Evolutionary conservation across 768 basidiomycete species (phyloP), one percentile per base, ranked within the genome.

Genomic region (Boletus tylopilopsis): DNA sequence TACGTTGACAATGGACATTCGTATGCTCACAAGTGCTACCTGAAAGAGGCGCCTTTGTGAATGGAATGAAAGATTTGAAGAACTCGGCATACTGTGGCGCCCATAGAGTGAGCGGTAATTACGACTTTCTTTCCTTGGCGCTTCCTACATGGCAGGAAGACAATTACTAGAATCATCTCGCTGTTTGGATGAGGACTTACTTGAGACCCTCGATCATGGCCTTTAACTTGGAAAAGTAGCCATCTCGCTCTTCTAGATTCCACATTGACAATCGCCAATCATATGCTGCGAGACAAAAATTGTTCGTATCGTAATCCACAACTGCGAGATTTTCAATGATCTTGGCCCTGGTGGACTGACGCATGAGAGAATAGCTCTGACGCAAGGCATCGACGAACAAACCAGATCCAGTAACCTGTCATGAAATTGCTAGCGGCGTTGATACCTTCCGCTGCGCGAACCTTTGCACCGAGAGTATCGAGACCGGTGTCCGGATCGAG

Each of bases 341-440:
- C 67, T 94, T 94, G 1, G 87, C 84, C 88, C 88, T 88, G 18
- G 22, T 22, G 3, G 3, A 21, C 30, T 21, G 38, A 36, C 16
- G 3, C 16, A 39, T 46, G 24, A 50, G 32, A n/a, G 23, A 21
- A 27, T 21, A 11, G 12, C 23, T 21, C 22, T 11, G 16, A 34
- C 19, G 1, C 1, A 34, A 13, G n/a, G 29, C 3, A 7, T 18
- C n/a, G 23, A 29, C 48, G 33, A 45, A 21, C 71, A 45, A 60
- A 85, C 91, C 93, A 95, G 45, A 95, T 82, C 94, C 94, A 98
- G 64, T 94, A 99, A 1, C 94, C 93, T 63, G 85, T 83, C 49
- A 93, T 81, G 57, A 91, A 87, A 57, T 76, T 85, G 54, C 87
- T 89, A 3, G 92, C 94, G 0, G 92, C 92, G 62, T 91, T 88